These are phyloP conservation scores for Arthrocladium fulminans DNA, from an alignment of 2,329 filamentous ascomycete species.

Conservation along the genomic window DNA sequence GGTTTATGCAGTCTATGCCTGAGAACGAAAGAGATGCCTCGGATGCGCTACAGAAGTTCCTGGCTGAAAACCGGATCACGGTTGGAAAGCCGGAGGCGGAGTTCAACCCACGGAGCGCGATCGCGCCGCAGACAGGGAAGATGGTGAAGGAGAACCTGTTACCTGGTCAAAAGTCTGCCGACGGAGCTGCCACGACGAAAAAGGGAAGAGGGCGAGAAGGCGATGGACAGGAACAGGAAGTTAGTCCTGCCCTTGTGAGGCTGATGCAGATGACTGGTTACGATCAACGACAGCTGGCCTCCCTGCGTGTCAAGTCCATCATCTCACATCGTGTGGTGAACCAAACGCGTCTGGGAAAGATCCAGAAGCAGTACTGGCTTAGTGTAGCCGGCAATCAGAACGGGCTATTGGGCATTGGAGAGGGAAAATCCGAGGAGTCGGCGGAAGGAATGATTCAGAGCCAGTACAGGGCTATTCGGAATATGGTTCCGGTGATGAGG, in stretches of 20 bases:
- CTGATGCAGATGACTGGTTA: constrained; percentile 52
- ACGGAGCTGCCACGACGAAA: not conserved
- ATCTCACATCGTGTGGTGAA: constrained; percentile 70
- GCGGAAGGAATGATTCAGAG: constrained; percentile 62
- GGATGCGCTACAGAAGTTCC: constrained; percentile 18
- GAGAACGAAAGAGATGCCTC: constrained; percentile 14
- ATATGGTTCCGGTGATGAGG: constrained; percentile 82
- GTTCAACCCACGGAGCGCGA: constrained; percentile 39
- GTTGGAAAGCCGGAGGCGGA: constrained; percentile 43
- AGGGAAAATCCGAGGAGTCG: constrained; percentile 74
- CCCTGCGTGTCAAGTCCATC: constrained; percentile 60
- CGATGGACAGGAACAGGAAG: constrained; percentile 8
- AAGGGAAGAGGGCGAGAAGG: not conserved
- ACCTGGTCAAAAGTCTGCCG: not conserved
- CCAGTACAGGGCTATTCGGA: constrained; percentile 71
- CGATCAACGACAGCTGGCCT: constrained; percentile 37
- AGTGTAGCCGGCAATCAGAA: constrained; percentile 79
- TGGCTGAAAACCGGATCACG: constrained; percentile 38
- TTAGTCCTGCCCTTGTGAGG: constrained; percentile 33
- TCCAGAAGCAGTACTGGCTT: constrained; percentile 65
- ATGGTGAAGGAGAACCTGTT: constrained; percentile 23
- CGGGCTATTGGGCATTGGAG: constrained; percentile 77
- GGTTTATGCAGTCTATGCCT: constrained; percentile 23
- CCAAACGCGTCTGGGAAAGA: constrained; percentile 94
- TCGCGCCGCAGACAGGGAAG: constrained; percentile 46